Base-by-base conservation (phyloP, 441 rosid genomes). In the Bocquillonia castaneifolia region DNA sequence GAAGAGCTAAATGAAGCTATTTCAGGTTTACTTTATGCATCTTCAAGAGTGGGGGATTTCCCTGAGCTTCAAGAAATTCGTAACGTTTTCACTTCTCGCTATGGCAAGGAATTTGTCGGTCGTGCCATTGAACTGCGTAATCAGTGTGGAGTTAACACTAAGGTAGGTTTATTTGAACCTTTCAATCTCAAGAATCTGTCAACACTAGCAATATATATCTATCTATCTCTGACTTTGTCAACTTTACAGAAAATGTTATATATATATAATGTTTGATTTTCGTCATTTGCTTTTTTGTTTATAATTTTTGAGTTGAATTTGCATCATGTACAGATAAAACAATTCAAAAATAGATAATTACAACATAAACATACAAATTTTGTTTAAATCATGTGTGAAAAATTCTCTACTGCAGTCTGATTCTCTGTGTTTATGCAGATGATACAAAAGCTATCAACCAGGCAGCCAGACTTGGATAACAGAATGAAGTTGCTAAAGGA, bases 51-150 rank as follows among this genome's bases (percentile, higher is more conserved):
- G 6, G 97, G 99, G 1, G 97, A 94, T 2, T 91, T 94, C 67
- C 99, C 97, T 17, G 97, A 94, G 85, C 96, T 94, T 75, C 90
- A 77, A 76, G 91, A 91, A 74, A 83, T 94, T 66, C 95, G 97
- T 31, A 74, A 67, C 0, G 76, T 80, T 71, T 76, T 90, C 66
- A 59, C 83, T 4, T 83, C 97, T 40, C 86, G 84, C 51, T 94
- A 81, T 53, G 97, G 99, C 28, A 88, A 82, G 69, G 97, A 92
- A 63, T 82, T 91, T 28, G 94, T 81, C 0, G 90, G 86, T 26
- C 75, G 91, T 39, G 88, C 97, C 10, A 71, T 81, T 55, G 96
- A 94, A 73, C 75, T 94, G 81, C 90, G 96, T 42, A 84, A 74
- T 78, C 83, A 86, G 50, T 83, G 97, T 76, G 86, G 82, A 1